These are phyloP conservation scores for Blastomyces parvus DNA, from an alignment of 2,329 filamentous ascomycete species.

Conservation along the genomic window DNA sequence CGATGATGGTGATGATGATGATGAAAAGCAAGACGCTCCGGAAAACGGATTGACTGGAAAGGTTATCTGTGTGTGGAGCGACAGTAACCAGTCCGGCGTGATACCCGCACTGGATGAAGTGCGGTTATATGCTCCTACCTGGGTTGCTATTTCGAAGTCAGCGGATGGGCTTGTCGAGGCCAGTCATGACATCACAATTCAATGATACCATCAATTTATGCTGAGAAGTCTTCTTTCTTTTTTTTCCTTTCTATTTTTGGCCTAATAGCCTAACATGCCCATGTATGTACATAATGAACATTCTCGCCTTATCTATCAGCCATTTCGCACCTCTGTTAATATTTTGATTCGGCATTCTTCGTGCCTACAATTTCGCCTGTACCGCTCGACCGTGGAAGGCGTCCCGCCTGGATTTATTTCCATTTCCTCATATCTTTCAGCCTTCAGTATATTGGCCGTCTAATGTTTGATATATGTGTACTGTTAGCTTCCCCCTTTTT, in stretches of 20 bases:
- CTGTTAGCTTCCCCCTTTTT: not conserved
- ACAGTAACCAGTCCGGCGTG: conserved; percentile 59
- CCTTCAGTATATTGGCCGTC: not conserved
- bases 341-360: not conserved
- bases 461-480: not conserved
- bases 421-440: not conserved
- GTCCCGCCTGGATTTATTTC: not conserved
- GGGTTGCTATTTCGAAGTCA: conserved; percentile 68
- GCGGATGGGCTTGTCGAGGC: conserved; percentile 74
- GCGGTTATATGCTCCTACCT: conserved; percentile 63
- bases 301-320: not conserved
- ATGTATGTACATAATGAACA: not conserved
- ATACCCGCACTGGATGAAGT: conserved; percentile 82
- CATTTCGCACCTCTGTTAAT: not conserved
- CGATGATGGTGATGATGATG: conserved; percentile 12
- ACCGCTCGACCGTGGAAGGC: not conserved
- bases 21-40: conserved; percentile 23
- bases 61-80: conserved; percentile 77
- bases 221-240: not conserved
- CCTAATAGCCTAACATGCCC: not conserved
- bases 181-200: conserved; percentile 57
- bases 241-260: not conserved
- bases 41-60: conserved; percentile 48
- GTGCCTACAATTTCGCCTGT: not conserved
- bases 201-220: conserved; percentile 13